Conservation (phyloP, 768 basidiomycete species). For the Lactarius pseudohatsudake region DNA sequence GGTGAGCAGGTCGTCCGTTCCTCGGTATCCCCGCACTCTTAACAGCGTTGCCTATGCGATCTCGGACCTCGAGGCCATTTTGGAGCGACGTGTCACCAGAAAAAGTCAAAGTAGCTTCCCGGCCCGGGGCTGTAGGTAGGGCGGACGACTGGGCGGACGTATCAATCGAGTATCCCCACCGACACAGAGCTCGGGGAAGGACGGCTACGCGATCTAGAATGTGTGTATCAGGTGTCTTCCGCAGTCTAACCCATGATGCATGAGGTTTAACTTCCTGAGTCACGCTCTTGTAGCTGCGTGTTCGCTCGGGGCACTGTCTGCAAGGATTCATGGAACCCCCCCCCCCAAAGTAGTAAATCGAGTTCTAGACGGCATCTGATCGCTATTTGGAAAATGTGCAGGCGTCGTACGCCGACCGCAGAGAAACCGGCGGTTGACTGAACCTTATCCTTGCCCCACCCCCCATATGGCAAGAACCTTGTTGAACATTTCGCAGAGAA, state of each 20-base stretch:
- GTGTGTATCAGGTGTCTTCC: background rate
- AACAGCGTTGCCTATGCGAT: background rate
- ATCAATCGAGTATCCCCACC: constrained; percentile 1
- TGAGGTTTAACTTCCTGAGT: background rate
- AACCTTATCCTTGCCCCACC: background rate
- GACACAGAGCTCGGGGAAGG: background rate
- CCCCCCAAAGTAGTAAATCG: background rate
- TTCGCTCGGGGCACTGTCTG: background rate
- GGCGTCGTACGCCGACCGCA: background rate
- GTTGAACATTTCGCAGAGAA: background rate
- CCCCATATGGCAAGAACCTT: background rate
- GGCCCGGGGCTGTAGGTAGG: background rate
- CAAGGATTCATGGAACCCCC: background rate
- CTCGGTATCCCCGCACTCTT: constrained; percentile 3
- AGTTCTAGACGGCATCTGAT: background rate
- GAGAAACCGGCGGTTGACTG: background rate
- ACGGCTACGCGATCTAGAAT: background rate
- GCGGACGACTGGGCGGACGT: background rate
- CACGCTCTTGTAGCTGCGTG: background rate
- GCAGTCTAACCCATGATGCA: background rate
- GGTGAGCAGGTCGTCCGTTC: background rate
- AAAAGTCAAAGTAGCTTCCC: background rate
- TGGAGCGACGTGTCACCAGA: background rate
- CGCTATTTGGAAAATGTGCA: background rate
- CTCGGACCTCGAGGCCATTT: background rate